Evolutionary conservation across 1,284 basidiomycete genomes (phyloP), one percentile per base, ranked within the genome.

Genomic region (Fomitopsis schrenkii): DNA sequence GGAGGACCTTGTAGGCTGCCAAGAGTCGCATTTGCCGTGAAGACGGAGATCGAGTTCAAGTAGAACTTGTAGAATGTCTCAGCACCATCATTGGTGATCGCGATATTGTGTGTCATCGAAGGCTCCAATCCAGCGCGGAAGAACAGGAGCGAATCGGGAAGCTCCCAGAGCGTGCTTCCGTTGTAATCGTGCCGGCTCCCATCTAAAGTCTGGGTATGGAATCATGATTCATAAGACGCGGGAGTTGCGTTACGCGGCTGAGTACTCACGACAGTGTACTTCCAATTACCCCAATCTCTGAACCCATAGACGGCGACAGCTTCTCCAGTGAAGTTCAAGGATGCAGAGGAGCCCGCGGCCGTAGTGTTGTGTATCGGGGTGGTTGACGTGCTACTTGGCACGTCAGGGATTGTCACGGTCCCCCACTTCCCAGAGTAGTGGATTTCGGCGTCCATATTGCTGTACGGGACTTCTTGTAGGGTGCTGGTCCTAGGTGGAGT

Each of bases 51-150:
- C 10, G 66, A 63, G 55, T 65, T 69, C 7, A 72, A 58, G 59
- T 56, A 62, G 30, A 72, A 59, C n/a, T 64, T 65, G 41, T 19
- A 36, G 9, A 35, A 52, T 6, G 48, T 3, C 15, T 52, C 33
- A 26, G 8, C 28, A 12, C 60, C 66, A 45, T 58, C 61, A 40
- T 63, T 53, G 6, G 58, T 70, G 30, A 76, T 55, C 41, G 62
- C 70, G 52, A 77, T 63, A 17, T 66, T 64, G 58, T 76, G 71
- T 5, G 61, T 70, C 40, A 36, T 58, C 8, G 59, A 66, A 5
- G 74, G 70, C 59, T 76, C 71, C 42, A 77, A 59, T 12, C 74
- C 76, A 53, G 72, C 69, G 58, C 68, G 67, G 58, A 74, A 75
- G 63, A 66, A 77, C 35, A 77, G 61, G 12, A 76, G 62, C 30